Conservation (phyloP, 805 yeast genomes). For the Monosporozyma aquatica region DNA sequence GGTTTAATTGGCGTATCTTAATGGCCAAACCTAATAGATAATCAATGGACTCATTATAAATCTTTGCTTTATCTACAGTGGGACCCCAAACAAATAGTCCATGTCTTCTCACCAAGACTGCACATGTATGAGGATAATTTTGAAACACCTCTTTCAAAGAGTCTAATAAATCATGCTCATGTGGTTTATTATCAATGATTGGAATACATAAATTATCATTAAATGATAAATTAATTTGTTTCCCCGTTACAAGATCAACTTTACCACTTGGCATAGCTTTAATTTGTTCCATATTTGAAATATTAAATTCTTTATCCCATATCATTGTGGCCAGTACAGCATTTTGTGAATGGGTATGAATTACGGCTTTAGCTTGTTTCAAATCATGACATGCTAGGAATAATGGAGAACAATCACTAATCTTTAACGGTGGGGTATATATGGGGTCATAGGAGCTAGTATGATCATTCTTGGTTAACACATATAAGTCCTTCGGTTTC, state of each 20-base stretch:
- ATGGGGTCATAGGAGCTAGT: constrained; percentile 38
- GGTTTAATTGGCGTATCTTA: constrained; percentile 53
- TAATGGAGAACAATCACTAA: constrained; percentile 91
- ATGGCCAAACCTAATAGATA: constrained; percentile 78
- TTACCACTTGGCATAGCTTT: constrained; percentile 75
- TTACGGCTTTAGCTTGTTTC: constrained; percentile 81
- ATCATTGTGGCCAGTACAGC: constrained; percentile 76
- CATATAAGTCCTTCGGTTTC: constrained; percentile 73
- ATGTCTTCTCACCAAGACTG: constrained; percentile 84
- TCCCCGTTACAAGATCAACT: constrained; percentile 34
- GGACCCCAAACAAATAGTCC: constrained; percentile 98
- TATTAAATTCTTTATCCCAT: constrained; percentile 61
- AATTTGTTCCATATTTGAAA: constrained; percentile 80
- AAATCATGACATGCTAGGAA: constrained; percentile 62
- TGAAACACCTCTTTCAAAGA: constrained; percentile 53
- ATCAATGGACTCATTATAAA: constrained; percentile 88
- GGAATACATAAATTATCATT: constrained; percentile 76
- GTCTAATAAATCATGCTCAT: constrained; percentile 73
- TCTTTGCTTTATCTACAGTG: constrained; percentile 83
- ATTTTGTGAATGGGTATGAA: constrained; percentile 86
- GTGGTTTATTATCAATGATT: constrained; percentile 83
- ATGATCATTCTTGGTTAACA: constrained; percentile 41
- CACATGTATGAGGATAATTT: constrained; percentile 71
- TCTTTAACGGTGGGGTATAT: constrained; percentile 64
- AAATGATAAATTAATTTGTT: constrained; percentile 54